Percentiles rank a stretch among this genome's conserved stretches.
These are phyloP conservation scores for Metschnikowia gruessii DNA, from an alignment of 805 yeast genomes.

Conservation along the genomic window DNA sequence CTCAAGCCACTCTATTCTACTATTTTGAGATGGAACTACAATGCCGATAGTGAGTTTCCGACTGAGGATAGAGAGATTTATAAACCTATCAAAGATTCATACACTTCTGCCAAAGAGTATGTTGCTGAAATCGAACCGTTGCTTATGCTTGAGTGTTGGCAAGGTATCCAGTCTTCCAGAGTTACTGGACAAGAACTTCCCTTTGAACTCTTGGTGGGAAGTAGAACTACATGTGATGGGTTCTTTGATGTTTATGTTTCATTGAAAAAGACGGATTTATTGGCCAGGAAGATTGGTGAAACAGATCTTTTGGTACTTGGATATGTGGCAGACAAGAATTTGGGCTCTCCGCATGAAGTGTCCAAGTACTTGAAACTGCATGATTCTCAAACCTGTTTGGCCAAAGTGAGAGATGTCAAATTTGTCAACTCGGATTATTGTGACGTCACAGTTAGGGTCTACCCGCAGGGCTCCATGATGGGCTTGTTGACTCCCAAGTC, in stretches of 20 bases:
- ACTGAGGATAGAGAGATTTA: slow-evolving; percentile 45
- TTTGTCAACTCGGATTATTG: slow-evolving; percentile 59
- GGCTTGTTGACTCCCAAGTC: slow-evolving; percentile 60
- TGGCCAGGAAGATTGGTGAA: slow-evolving; percentile 60
- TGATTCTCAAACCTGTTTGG: slow-evolving; percentile 59
- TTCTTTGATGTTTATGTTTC: slow-evolving; percentile 86
- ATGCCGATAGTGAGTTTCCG: slow-evolving; percentile 54
- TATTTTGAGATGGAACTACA: slow-evolving; percentile 76
- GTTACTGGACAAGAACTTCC: slow-evolving; percentile 59
- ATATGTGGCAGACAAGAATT: slow-evolving; percentile 28
- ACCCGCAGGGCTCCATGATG: slow-evolving; percentile 50
- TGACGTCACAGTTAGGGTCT: slow-evolving; percentile 73
- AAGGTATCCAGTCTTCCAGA: slow-evolving; percentile 72
- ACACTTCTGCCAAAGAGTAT: slow-evolving; percentile 62
- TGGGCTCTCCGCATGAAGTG: slow-evolving; percentile 19
- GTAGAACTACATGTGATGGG: slow-evolving; percentile 77
- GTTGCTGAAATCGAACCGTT: slow-evolving; percentile 72
- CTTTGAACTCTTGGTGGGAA: slow-evolving; percentile 68
- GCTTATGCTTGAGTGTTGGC: slow-evolving; percentile 90
- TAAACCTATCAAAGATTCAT: slow-evolving; percentile 52
- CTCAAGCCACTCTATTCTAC: slow-evolving; percentile 68
- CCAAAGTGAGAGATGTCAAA: slow-evolving; percentile 74
- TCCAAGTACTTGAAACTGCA: slow-evolving; percentile 29
- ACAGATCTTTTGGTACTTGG: slow-evolving; percentile 69
- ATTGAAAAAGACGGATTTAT: slow-evolving; percentile 49